Base-by-base conservation (phyloP, 2,329 filamentous ascomycete species). In the Aspergillus eucalypticola region DNA sequence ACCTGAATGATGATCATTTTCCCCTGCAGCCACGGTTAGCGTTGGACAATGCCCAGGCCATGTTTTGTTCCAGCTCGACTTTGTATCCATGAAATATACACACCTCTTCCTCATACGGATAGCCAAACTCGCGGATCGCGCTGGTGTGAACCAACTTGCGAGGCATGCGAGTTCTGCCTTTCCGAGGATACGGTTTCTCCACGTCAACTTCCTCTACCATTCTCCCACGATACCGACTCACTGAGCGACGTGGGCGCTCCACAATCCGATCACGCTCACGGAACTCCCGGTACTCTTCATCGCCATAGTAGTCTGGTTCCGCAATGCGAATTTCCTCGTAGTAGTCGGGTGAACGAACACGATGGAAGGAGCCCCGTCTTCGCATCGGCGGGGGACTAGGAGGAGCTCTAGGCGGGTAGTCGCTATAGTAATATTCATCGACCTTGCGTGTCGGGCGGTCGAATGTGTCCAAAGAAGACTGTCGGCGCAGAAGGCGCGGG, bases 401-500 rank as follows among this genome's bases (percentile, higher is more conserved):
- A 29, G 90, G 86, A 44, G 83, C 82, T 61, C 85, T 11, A 76
- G 78, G 19, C 78, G 81, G 39, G 78, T 75, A 73, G 44, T 75
- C 75, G 50, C 67, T 70, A 59, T 71, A 64, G 60, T 73, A 70
- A 61, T 76, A 71, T 19, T 77, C 70, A 25, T 74, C 72, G 55
- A 83, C 83, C 48, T 84, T 82, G 32, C 83, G 81, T 57, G 82
- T 68, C 1, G 90, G 89, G 27, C 92, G 88, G 76, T 97, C 93
- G 72, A 92, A 96, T 0, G 90, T 96, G 74, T 96, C 93, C 41
- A 96, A 82, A 55, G 92, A 96, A 13, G 92, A 96, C 74, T 96
- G 92, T 46, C 93, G 86, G 60, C 93, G 86, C 54, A 95, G 71
- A 64, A 93, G 83, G 29, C 82, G 82, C 2, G 92, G 92, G 49